Percentiles rank a stretch among this genome's conserved stretches.
Conservation (phyloP, 768 basidiomycete species). For the Daedalea quercina region DNA sequence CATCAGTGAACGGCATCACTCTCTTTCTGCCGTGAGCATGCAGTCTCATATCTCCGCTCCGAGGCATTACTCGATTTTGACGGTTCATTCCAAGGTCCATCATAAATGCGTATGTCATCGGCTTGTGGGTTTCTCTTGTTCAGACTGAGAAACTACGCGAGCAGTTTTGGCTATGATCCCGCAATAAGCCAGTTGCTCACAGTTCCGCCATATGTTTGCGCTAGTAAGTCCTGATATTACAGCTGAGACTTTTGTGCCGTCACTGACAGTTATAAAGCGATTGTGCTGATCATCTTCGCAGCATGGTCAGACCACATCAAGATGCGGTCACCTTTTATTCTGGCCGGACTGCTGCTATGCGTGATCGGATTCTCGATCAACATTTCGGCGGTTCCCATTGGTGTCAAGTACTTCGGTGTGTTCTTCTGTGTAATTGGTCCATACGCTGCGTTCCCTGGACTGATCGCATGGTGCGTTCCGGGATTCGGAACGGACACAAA, state of each 20-base stretch:
- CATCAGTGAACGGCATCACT: conserved; percentile 62
- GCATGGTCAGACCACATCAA: conserved; percentile 50
- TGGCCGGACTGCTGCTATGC: conserved; percentile 40
- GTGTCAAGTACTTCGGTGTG: conserved; percentile 66
- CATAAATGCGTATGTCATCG: conserved; percentile 36
- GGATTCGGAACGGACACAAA: too few relatives aligned
- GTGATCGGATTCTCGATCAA: conserved; percentile 59
- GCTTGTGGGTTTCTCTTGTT: neutral
- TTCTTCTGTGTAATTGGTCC: conserved; percentile 63
- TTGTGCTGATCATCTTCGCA: conserved; percentile 43
- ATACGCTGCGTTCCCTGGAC: conserved; percentile 52
- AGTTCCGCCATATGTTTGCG: conserved; percentile 59
- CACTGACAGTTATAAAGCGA: conserved; percentile 29
- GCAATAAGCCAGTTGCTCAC: conserved; percentile 58
- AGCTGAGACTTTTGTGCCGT: neutral
- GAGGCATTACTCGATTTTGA: neutral
- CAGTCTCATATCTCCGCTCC: neutral
- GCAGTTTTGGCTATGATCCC: conserved; percentile 51
- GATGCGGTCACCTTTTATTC: conserved; percentile 54
- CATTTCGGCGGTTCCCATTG: conserved; percentile 42
- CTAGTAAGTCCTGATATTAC: conserved; percentile 35
- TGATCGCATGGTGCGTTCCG: conserved; percentile 43
- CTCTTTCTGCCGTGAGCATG: conserved; percentile 59
- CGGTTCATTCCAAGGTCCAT: conserved; percentile 43
- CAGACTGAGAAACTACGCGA: neutral